Evolutionary conservation across 2,329 filamentous ascomycete genomes (phyloP), one percentile per base, ranked within the genome.

Genomic region (Arthrinium puccinioides): DNA sequence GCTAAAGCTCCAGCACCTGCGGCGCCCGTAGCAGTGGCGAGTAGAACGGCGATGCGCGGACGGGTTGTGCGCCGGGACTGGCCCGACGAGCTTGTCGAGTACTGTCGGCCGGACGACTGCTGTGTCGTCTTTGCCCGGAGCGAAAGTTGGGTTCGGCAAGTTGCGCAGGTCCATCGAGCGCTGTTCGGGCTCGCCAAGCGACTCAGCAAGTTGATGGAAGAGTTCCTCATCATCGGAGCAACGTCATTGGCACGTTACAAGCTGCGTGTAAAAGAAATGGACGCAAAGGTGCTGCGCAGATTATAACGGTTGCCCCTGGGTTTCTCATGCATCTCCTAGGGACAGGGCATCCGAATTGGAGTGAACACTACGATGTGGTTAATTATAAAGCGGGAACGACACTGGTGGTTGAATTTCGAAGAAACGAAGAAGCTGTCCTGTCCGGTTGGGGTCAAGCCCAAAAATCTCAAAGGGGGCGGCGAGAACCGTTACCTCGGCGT

Each of bases 1-100:
- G 72, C 70, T 20, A 77, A 51, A 4, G 63, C 60, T 6, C 66
- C 64, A n/a, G 64, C 65, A 9, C 66, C 64, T 9, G 67, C 60
- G 3, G 64, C 71, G n/a, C 63, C 68, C 13, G 72, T 69, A 2
- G 74, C 69, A 11, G 73, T 69, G 26, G 72, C 62, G 20, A 77
- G 52, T 13, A 75, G 50, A 20, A n/a, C n/a, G 8, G 48, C 51
- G 13, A 51, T 40, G 28, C 49, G 53, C 6, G 48, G 41, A 20
- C 43, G 44, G 8, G 42, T 19, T n/a, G 25, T 43, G 42, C 3
- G 32, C 36, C 6, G 48, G 37, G 10, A 27, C 25, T 21, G 46
- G 42, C 48, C 42, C 2, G 48, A 50, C 2, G 43, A 40, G 13
- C 44, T 38, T 6, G 52, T 50, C 11, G 48, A 43, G 38, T 51